phyloP scores from a whole-genome alignment of 768 basidiomycete genomes.

The Strobilomyces echinocephalus region DNA sequence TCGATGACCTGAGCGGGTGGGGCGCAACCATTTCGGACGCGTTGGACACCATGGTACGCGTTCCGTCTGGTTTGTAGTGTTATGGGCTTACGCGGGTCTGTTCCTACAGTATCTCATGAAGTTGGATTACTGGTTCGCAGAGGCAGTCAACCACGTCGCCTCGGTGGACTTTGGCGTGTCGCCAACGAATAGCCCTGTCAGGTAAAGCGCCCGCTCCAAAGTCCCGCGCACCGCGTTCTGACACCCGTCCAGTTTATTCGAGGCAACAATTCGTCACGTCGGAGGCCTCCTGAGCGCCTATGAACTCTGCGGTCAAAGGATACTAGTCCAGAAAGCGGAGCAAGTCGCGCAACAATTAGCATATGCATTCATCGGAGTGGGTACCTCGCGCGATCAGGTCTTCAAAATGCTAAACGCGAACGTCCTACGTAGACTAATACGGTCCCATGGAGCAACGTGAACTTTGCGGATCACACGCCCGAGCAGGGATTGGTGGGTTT shows the following conservation, averaged over 20 bases:
- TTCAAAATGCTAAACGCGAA: background rate
- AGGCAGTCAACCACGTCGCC: constrained; percentile 50
- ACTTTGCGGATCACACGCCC: constrained; percentile 37
- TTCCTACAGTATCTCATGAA: constrained; percentile 52
- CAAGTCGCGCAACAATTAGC: constrained; percentile 60
- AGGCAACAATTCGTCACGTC: constrained; percentile 71
- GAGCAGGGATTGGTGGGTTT: constrained; percentile 17
- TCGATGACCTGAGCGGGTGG: constrained; percentile 38
- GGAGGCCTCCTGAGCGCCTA: constrained; percentile 66
- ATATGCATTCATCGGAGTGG: constrained; percentile 55
- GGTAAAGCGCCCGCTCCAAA: constrained; percentile 23
- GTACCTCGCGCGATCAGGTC: constrained; percentile 14
- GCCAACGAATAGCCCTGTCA: constrained; percentile 43
- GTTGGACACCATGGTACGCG: constrained; percentile 53
- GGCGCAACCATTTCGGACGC: constrained; percentile 64
- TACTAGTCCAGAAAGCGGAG: constrained; percentile 57
- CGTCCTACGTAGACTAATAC: constrained; percentile 26
- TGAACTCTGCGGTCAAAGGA: constrained; percentile 54
- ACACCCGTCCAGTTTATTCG: constrained; percentile 42
- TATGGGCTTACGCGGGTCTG: background rate
- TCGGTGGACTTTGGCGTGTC: constrained; percentile 50
- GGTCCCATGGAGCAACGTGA: constrained; percentile 35
- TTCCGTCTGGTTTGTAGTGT: background rate
- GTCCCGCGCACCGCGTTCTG: no score
- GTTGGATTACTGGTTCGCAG: constrained; percentile 50